Base-by-base conservation (phyloP, 1,284 basidiomycete genomes). In the Ganoderma multipileum region DNA sequence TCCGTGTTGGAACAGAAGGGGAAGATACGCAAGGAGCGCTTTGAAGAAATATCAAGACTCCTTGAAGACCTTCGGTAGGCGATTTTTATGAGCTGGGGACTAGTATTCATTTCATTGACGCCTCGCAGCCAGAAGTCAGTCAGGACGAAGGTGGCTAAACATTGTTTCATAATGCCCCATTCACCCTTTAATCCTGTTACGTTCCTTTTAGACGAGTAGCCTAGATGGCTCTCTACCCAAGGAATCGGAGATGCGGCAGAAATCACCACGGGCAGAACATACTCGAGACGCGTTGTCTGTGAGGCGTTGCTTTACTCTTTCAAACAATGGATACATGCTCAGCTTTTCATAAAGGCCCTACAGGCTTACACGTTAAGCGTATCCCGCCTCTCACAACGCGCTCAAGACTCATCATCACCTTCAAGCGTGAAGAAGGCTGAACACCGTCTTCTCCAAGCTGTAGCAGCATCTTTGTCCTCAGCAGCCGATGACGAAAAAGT, bases 1-100 rank as follows among this genome's bases (percentile, higher is more conserved):
- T 52, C 68, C 39, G 60, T 74, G 2, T 55, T 75, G 6, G 70
- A 75, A 42, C 65, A 60, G 20, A 75, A 75, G 42, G 71, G 72
- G 44, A 66, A 58, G 16, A 67, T 74, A 20, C 71, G 71, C 0
- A 64, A 61, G 1, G 38, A 62, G 20, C 65, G 71, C n/a, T 64
- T 73, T 33, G 16, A 62, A 4, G 69, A 73, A 52, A 62, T 74
- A 2, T 50, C 55, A 0, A 52, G 38, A 11, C 55, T 74, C 3
- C 33, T 73, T 12, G 62, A 64, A 1, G 61, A 63, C 14, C 63
- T 72, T 0, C 26, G 64, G 74, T 75, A 38, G 67, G 36, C n/a
- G 36, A 28, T 14, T 26, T 12, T 52, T 52, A n/a, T 52, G 23
- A 23, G 23, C 44, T 2, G 8, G 18, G 8, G 36, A 28, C 26